These are phyloP conservation scores for Coffea eugenioides DNA, from an alignment of 257 asterid genomes.

Conservation along the genomic window DNA sequence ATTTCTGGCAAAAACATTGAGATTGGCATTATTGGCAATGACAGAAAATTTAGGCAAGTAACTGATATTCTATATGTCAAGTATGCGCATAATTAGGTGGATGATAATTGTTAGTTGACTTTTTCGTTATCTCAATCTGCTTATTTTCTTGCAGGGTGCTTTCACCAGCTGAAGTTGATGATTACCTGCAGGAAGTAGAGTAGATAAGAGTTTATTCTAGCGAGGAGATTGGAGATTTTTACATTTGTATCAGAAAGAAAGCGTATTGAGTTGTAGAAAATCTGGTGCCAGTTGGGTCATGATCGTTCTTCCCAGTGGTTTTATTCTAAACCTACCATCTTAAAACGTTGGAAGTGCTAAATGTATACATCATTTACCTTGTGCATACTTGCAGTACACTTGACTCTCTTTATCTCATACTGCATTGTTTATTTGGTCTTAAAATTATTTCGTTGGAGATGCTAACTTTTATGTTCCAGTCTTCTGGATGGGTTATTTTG, in stretches of 20 bases:
- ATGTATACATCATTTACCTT: neutral
- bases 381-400: neutral
- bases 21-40: conserved; percentile 92
- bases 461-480: neutral
- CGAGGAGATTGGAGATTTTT: neutral
- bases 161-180: conserved; percentile 89
- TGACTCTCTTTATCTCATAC: neutral
- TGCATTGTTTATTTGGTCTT: neutral
- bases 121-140: conserved; percentile 7
- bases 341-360: neutral
- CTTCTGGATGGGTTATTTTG: neutral
- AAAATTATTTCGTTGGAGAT: neutral
- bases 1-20: conserved; percentile 94
- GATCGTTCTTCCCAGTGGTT: neutral
- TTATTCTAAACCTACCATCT: neutral
- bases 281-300: neutral
- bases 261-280: neutral
- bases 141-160: conserved; percentile 61
- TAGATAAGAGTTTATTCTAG: conserved; percentile 25
- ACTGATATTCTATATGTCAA: neutral
- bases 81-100: neutral
- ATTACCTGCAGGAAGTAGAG: conserved; percentile 92
- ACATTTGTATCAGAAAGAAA: neutral
- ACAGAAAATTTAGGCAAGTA: conserved; percentile 67
- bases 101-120: neutral